phyloP scores from a whole-genome alignment of 345 rosid genomes.

The Passiflora organensis region DNA sequence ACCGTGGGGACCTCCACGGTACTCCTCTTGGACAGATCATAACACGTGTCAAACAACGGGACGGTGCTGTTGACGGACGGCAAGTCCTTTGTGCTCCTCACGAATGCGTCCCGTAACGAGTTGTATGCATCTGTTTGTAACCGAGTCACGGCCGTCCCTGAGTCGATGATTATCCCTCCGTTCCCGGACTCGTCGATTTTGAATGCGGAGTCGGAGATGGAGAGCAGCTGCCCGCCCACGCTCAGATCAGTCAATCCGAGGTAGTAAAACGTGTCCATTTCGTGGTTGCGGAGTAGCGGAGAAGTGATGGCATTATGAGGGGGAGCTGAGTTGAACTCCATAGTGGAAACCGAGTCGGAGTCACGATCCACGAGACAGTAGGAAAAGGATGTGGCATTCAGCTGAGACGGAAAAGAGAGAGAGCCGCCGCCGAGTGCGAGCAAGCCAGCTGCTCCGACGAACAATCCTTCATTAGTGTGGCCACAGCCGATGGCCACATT shows the following conservation, averaged over 20 bases:
- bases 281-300: constrained; percentile 60
- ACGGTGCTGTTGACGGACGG: constrained; percentile 36
- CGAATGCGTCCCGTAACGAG: constrained; percentile 58
- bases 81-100: constrained; percentile 38
- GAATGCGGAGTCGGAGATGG: constrained; percentile 48
- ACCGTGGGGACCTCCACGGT: constrained; percentile 76
- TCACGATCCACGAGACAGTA: constrained; percentile 93
- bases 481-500: constrained; percentile 82
- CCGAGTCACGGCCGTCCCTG: constrained; percentile 87
- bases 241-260: constrained; percentile 60
- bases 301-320: constrained; percentile 51
- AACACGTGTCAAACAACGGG: constrained; percentile 86
- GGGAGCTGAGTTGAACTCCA: constrained; percentile 46
- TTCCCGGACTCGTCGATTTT: constrained; percentile 56
- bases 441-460: constrained; percentile 81
- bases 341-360: constrained; percentile 70
- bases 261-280: constrained; percentile 72
- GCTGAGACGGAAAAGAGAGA: constrained; percentile 73
- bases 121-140: constrained; percentile 49
- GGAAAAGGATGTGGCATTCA: constrained; percentile 56
- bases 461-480: constrained; percentile 73
- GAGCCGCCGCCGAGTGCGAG: constrained; percentile 87
- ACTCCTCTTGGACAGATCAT: constrained; percentile 45
- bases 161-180: constrained; percentile 85
- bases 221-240: constrained; percentile 60